These are phyloP conservation scores for Penicillium sp. DNA, from an alignment of 2,329 filamentous ascomycete species.

Conservation along the genomic window DNA sequence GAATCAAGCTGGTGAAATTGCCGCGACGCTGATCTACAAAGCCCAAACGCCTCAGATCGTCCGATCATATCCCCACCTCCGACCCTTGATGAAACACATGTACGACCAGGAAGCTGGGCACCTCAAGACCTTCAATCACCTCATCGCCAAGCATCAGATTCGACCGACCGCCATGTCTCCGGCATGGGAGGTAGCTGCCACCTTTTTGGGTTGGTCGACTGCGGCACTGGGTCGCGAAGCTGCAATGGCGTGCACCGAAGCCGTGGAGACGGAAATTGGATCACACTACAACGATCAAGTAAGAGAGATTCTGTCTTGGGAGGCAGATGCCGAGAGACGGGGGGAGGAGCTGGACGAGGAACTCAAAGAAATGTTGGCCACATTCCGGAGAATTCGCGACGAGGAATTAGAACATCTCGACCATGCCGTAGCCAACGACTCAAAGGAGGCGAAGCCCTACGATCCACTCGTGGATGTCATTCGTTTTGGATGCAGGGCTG, in stretches of 20 bases:
- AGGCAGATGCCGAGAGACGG: constrained; percentile 61
- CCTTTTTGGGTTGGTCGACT: constrained; percentile 77
- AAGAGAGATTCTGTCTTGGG: constrained; percentile 69
- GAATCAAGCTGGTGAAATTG: constrained; percentile 96
- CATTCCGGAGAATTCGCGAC: constrained; percentile 75
- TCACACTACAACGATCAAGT: constrained; percentile 93
- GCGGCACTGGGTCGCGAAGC: constrained; percentile 82
- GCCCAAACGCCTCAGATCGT: constrained; percentile 77
- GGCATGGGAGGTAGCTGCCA: constrained; percentile 72
- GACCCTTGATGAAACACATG: constrained; percentile 92
- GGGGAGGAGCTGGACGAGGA: constrained; percentile 76
- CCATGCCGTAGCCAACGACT: constrained; percentile 86
- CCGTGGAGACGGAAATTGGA: constrained; percentile 96
- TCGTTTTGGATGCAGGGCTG: constrained; percentile 76
- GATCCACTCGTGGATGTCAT: constrained; percentile 81
- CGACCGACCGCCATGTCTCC: constrained; percentile 90
- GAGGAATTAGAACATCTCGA: constrained; percentile 96
- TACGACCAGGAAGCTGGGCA: constrained; percentile 91
- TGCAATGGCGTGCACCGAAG: constrained; percentile 97
- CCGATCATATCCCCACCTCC: constrained; percentile 72
- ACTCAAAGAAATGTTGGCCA: constrained; percentile 60
- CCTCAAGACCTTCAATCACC: constrained; percentile 71
- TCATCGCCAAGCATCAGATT: constrained; percentile 77
- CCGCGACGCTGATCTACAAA: constrained; percentile 85
- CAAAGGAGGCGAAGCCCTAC: constrained; percentile 80